Evolutionary conservation across 2,329 filamentous ascomycete species (phyloP).

Genomic region (Diaporthe sp.): DNA sequence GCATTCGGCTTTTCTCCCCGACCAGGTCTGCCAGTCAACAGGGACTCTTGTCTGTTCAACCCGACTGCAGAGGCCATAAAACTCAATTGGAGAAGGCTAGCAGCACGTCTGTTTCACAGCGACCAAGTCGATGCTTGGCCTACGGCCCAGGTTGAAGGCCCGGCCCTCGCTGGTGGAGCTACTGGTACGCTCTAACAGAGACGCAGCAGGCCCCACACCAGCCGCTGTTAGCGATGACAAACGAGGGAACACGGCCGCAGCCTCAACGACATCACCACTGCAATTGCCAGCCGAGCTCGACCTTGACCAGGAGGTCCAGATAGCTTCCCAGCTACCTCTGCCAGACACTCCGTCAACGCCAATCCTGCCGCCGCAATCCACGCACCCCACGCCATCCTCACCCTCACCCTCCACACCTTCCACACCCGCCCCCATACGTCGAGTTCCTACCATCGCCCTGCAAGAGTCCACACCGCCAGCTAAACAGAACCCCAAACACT

Average conservation of each 20-base stretch:
- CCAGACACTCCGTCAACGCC: constrained; percentile 58
- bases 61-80: not conserved
- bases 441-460: constrained; percentile 41
- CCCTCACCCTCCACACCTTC: constrained; percentile 48
- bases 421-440: constrained; percentile 50
- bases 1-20: constrained; percentile 3
- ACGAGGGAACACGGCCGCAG: constrained; percentile 7
- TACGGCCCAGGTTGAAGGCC: constrained; percentile 64
- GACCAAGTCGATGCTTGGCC: constrained; percentile 61
- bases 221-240: constrained; percentile 31
- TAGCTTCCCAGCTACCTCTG: constrained; percentile 57
- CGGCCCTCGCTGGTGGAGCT: constrained; percentile 69
- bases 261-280: constrained; percentile 48
- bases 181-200: constrained; percentile 55
- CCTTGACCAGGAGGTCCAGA: constrained; percentile 44
- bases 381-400: constrained; percentile 49
- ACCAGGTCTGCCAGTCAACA: constrained; percentile 4
- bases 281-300: constrained; percentile 43
- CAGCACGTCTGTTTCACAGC: constrained; percentile 28
- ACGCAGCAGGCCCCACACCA: constrained; percentile 40
- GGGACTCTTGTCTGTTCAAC: constrained; percentile 10
- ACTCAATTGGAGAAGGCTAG: constrained; percentile 7
- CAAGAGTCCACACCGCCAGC: constrained; percentile 48
- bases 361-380: constrained; percentile 48
- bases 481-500: constrained; percentile 45